Percentiles rank a stretch among this genome's conserved stretches.
phyloP scores from a whole-genome alignment of 805 yeast genomes.

The Wickerhamiella azymoides region DNA sequence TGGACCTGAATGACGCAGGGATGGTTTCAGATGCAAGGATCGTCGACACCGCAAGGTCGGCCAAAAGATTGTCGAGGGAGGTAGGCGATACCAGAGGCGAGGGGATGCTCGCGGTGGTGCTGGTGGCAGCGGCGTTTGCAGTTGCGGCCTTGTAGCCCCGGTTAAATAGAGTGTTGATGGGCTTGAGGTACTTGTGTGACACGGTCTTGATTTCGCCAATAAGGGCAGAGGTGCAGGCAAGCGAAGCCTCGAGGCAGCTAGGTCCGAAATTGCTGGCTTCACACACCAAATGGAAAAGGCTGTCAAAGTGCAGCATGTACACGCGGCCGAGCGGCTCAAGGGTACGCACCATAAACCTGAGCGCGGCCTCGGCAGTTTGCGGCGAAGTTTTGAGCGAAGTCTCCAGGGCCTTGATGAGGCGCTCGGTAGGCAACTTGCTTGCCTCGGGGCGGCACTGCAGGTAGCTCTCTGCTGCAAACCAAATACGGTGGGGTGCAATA shows the following conservation, averaged over 20 bases:
- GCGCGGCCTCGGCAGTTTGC: neutral
- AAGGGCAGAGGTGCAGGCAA: conserved; percentile 7
- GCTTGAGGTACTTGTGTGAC: neutral
- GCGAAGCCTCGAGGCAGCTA: conserved; percentile 1
- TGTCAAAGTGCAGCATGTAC: conserved; percentile 15
- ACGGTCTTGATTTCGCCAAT: conserved; percentile 11
- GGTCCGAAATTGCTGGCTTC: conserved; percentile 14
- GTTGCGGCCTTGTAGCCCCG: conserved; percentile 1
- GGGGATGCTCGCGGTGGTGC: neutral
- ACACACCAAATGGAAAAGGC: conserved; percentile 10
- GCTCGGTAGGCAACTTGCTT: conserved; percentile 12
- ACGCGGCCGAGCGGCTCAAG: conserved; percentile 6
- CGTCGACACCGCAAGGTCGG: conserved; percentile 34
- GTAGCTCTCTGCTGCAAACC: conserved; percentile 1
- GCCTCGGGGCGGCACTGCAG: neutral
- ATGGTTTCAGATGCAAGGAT: conserved; percentile 35
- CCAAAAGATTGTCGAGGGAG: neutral
- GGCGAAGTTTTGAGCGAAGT: conserved; percentile 7
- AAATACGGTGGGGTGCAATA: neutral
- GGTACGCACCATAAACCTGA: conserved; percentile 12
- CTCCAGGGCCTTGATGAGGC: conserved; percentile 1
- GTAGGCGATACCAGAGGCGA: neutral
- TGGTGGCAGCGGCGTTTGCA: neutral
- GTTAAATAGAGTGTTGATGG: conserved; percentile 2
- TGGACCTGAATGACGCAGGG: conserved; percentile 50